Evolutionary conservation across 192 early-diverging fungal genomes (phyloP).

Genomic region (Coemansia umbellata): DNA sequence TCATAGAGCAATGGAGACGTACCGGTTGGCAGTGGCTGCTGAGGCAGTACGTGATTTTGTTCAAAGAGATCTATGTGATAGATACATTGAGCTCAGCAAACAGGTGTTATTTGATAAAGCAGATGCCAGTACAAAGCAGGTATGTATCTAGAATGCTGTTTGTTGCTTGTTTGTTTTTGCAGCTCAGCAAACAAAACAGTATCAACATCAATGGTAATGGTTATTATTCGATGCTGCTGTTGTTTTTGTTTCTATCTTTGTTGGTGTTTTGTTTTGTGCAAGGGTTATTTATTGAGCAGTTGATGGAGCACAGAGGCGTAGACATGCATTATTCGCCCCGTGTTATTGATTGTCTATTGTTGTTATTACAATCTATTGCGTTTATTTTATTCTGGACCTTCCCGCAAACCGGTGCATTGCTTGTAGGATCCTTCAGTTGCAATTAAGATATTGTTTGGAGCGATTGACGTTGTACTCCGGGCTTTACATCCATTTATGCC

Average conservation of each 20-base stretch:
- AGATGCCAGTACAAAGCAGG: constrained; percentile 50
- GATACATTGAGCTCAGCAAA: constrained; percentile 89
- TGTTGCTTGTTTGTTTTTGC: background rate
- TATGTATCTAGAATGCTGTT: constrained; percentile 16
- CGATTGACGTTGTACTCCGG: constrained; percentile 57
- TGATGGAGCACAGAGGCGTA: too few species aligned
- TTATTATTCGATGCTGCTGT: too few species aligned
- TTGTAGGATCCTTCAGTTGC: constrained; percentile 33
- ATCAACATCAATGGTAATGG: too few species aligned
- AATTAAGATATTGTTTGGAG: constrained; percentile 33
- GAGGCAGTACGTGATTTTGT: constrained; percentile 83
- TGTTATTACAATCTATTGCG: too few species aligned
- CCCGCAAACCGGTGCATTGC: background rate
- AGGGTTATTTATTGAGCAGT: too few species aligned
- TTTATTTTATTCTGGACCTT: too few species aligned
- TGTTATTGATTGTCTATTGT: too few species aligned
- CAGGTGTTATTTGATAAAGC: constrained; percentile 63
- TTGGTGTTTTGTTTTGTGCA: constrained; percentile 1
- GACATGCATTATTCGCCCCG: too few species aligned
- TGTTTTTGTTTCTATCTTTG: background rate
- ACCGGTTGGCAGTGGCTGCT: constrained; percentile 74
- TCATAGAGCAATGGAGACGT: constrained; percentile 63
- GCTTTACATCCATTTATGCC: constrained; percentile 97
- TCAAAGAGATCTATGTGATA: constrained; percentile 90
- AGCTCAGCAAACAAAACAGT: too few species aligned